phyloP scores from a whole-genome alignment of 257 asterid genomes.

The Capsicum baccatum region DNA sequence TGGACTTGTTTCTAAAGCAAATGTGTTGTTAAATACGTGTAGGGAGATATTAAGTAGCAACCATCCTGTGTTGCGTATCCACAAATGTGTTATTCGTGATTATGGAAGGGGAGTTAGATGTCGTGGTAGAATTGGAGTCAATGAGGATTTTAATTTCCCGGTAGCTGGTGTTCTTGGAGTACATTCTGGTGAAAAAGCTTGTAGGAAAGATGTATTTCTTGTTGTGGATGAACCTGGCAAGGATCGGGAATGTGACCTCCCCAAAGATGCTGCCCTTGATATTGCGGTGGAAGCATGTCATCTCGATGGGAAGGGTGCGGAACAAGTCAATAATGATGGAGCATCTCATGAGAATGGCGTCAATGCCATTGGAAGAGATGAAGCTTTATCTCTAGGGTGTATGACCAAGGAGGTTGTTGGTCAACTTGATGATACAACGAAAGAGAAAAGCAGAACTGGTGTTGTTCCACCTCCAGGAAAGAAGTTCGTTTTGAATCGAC shows the following conservation, averaged over 20 bases:
- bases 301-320: slow-evolving; percentile 33
- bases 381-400: slow-evolving; percentile 32
- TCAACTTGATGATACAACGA: slow-evolving; percentile 36
- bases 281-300: slow-evolving; percentile 38
- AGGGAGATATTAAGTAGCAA: slow-evolving; percentile 69
- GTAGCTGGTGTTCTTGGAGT: slow-evolving; percentile 34
- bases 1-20: slow-evolving; percentile 46
- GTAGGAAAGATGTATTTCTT: slow-evolving; percentile 51
- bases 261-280: slow-evolving; percentile 39
- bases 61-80: slow-evolving; percentile 65
- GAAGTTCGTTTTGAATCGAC: slow-evolving; percentile 73
- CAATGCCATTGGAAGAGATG: slow-evolving; percentile 32
- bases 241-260: slow-evolving; percentile 32
- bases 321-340: slow-evolving; percentile 32
- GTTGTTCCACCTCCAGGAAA: slow-evolving; percentile 69
- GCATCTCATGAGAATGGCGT: slow-evolving; percentile 38
- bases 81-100: slow-evolving; percentile 42
- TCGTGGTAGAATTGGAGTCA: slow-evolving; percentile 33
- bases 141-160: slow-evolving; percentile 36
- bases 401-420: slow-evolving; percentile 33
- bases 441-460: slow-evolving; percentile 41
- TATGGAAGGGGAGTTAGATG: slow-evolving; percentile 31
- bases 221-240: slow-evolving; percentile 43
- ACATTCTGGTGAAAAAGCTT: slow-evolving; percentile 39
- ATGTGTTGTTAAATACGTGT: slow-evolving; percentile 56